Base-by-base conservation (phyloP, 352 stramenopile species). In the Phytophthora aleatoria region DNA sequence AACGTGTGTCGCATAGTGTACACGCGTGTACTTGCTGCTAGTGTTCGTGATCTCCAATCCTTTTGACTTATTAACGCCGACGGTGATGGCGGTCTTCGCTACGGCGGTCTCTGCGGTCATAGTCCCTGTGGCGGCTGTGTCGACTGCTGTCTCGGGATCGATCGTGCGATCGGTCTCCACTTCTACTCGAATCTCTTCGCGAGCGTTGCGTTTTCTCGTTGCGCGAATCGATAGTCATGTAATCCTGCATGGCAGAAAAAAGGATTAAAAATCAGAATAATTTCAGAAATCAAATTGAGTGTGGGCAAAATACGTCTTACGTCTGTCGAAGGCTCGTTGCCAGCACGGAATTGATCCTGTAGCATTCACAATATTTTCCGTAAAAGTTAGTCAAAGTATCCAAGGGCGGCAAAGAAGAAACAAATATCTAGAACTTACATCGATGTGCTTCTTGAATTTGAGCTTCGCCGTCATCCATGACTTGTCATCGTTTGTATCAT, bases 391-490 rank as follows among this genome's bases (percentile, higher is more conserved):
- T 50, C 10, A 13, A 33, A 9, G 16, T 50, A 35, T 5, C 9
- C 28, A 20, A 26, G 20, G 20, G 20, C 20, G 20, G 20, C 20
- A 20, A 20, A 20, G 20, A 20, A 36, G 6, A 26, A 35, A 50
- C 13, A 36, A 33, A 10, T 2, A 33, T 20, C 20, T 20, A 15
- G 0, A 35, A 33, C 64, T 60, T 80, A 94, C 88, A 58, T 96
- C 89, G 31, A 95, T 93, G 66, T 96, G 89, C 50, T 94, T 94
- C 61, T 90, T 92, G 68, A 95, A 95, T 72, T 92, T 92, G 45
- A 96, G 79, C 67, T 95, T 92, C n/a, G 83, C 81, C 1, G 77
- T 81, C 82, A 94, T 92, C 89, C 89, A 96, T 11, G 83, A 91
- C 35, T 74, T 76, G 57, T 88, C 82, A 4, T 79, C 67, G 36